Evolutionary conservation across 2,329 filamentous ascomycete genomes (phyloP), one percentile per base, ranked within the genome.

Genomic region (Macroventuria anomochaeta): DNA sequence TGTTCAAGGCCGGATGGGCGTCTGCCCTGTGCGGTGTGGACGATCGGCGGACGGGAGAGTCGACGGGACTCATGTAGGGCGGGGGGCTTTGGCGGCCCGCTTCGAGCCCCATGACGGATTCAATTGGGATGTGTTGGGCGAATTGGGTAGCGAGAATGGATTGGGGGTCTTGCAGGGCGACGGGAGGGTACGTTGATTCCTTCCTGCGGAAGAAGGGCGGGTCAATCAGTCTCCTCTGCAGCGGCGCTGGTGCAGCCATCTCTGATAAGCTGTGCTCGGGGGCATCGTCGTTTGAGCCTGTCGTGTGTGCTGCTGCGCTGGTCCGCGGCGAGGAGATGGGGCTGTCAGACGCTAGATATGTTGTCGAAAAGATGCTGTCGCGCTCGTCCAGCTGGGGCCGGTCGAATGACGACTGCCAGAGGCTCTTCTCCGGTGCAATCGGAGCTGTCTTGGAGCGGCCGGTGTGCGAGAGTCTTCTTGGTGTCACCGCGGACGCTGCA

Each of bases 311-410:
- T 53, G 64, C 53, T 46, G 70, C 61, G 53, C 51, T 60, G 75
- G 75, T 55, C 67, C 59, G 64, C 17, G 72, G 72, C 8, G 75
- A 74, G 20, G 71, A 66, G 15, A 67, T 69, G 59, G 80, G 79
- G 64, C 75, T 81, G 57, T 81, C 80, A 47, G 80, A 78, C 54
- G 78, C 76, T 1, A 81, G 73, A 69, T 86, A 87, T 60, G 84
- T 83, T 28, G 84, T 86, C 46, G 84, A 83, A 65, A 86, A 86
- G 68, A 87, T 86, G 71, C 81, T 84, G 70, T 87, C 84, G 63
- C 84, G 76, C 71, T 87, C 84, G 21, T 83, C 84, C 58, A 86
- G 75, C 72, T 83, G 83, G 40, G 83, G 82, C 25, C 66, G 69
- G 56, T 76, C 73, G 52, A 67, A 69, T 15, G 72, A 69, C 37